Percentiles rank a stretch among this genome's conserved stretches.
Evolutionary conservation across 768 basidiomycete species (phyloP).

Genomic region (Boletus fagicola): DNA sequence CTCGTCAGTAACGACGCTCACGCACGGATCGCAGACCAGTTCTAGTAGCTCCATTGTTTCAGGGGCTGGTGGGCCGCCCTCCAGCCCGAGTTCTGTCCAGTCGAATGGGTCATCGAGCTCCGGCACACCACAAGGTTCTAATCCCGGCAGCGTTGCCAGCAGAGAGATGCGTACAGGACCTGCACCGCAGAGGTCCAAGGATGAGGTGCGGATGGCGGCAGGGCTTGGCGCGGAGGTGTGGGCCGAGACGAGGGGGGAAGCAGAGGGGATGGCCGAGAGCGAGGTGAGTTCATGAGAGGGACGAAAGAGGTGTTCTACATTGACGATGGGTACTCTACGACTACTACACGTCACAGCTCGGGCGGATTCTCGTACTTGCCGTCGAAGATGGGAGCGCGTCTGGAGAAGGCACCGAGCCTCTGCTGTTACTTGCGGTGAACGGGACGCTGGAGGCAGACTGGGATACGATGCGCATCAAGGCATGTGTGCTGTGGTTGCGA

Average conservation of each 20-base stretch:
- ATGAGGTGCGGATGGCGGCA: conserved; percentile 69
- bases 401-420: conserved; percentile 37
- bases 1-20: background rate
- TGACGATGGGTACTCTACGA: conserved; percentile 1
- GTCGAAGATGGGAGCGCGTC: conserved; percentile 42
- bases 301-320: background rate
- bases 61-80: background rate
- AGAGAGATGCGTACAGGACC: conserved; percentile 4
- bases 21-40: conserved; percentile 8
- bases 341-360: conserved; percentile 45
- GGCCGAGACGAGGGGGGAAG: conserved; percentile 63
- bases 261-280: conserved; percentile 67
- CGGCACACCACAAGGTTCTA: conserved; percentile 12
- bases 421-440: conserved; percentile 71
- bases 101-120: conserved; percentile 10
- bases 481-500: conserved; percentile 27
- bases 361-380: conserved; percentile 66
- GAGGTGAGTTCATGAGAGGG: conserved; percentile 48
- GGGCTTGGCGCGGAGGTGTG: conserved; percentile 75
- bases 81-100: conserved; percentile 14
- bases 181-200: conserved; percentile 49
- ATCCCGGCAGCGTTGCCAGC: conserved; percentile 11
- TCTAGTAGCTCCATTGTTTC: conserved; percentile 5
- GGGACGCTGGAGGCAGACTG: conserved; percentile 60
- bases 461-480: conserved; percentile 64